Conservation (phyloP, 495 filamentous ascomycete species). For the Ascobolus immersus region DNA sequence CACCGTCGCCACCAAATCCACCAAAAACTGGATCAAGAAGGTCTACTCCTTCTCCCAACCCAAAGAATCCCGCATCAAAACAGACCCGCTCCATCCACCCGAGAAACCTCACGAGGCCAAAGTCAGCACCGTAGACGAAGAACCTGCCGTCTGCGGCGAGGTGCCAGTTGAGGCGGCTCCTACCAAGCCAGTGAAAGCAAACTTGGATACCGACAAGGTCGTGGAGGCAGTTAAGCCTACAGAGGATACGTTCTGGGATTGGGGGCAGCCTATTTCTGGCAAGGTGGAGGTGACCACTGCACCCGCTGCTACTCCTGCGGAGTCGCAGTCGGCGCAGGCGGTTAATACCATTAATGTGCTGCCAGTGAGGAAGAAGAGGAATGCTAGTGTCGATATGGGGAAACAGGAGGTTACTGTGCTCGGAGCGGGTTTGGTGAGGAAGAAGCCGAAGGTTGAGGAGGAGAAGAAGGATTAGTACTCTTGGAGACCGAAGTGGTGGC, state of each 20-base stretch:
- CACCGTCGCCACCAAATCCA: constrained; percentile 40
- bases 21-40: constrained; percentile 44
- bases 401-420: constrained; percentile 11
- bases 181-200: too few relatives aligned
- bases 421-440: constrained; percentile 11
- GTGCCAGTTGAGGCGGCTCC: too few relatives aligned
- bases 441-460: constrained; percentile 15
- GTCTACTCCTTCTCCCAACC: constrained; percentile 24
- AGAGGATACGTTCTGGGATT: constrained; percentile 17
- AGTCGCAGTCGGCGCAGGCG: background rate
- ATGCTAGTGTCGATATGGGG: constrained; percentile 11
- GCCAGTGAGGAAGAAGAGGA: constrained; percentile 16
- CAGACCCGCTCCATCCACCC: constrained; percentile 21
- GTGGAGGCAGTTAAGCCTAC: background rate
- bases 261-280: constrained; percentile 31
- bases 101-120: constrained; percentile 15
- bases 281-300: constrained; percentile 8
- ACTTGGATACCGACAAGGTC: too few relatives aligned
- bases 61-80: constrained; percentile 11
- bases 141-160: background rate
- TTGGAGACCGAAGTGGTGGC: too few relatives aligned
- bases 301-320: background rate
- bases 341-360: constrained; percentile 10
- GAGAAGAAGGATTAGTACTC: too few relatives aligned
- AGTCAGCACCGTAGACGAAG: background rate